A percentile compares a stretch with the other conserved stretches of the same genome.
Conservation (phyloP, 371 early-diverging fungal species). For the Mortierella sp. region DNA sequence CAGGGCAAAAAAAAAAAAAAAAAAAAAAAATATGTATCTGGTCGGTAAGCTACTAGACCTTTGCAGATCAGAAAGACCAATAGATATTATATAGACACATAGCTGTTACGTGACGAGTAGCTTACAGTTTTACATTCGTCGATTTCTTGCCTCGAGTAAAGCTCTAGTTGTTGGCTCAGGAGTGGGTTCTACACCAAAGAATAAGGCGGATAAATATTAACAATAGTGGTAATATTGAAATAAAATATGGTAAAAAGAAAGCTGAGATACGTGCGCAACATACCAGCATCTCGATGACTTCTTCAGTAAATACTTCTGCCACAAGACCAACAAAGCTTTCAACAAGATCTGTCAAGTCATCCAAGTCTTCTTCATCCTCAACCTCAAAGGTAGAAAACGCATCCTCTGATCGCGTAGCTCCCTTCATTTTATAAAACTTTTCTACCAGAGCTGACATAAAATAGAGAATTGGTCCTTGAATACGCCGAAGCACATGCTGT, state of each 20-base stretch:
- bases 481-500: conserved; percentile 31
- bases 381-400: conserved; percentile 51
- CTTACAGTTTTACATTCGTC: conserved; percentile 51
- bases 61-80: neutral
- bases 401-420: conserved; percentile 44
- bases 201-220: neutral
- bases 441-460: conserved; percentile 49
- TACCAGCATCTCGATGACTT: conserved; percentile 55
- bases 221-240: neutral
- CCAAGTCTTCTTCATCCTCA: conserved; percentile 51
- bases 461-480: conserved; percentile 36
- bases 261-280: neutral
- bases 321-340: conserved; percentile 50
- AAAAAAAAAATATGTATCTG: neutral
- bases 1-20: neutral
- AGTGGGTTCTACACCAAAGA: conserved; percentile 32
- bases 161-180: conserved; percentile 32
- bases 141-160: conserved; percentile 28
- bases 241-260: neutral
- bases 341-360: conserved; percentile 42
- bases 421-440: conserved; percentile 54
- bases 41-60: neutral
- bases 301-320: conserved; percentile 45
- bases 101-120: neutral
- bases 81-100: too few relatives aligned